Evolutionary conservation across 805 yeast genomes (phyloP), one percentile per base, ranked within the genome.

Genomic region (Kazachstania bromeliacearum): DNA sequence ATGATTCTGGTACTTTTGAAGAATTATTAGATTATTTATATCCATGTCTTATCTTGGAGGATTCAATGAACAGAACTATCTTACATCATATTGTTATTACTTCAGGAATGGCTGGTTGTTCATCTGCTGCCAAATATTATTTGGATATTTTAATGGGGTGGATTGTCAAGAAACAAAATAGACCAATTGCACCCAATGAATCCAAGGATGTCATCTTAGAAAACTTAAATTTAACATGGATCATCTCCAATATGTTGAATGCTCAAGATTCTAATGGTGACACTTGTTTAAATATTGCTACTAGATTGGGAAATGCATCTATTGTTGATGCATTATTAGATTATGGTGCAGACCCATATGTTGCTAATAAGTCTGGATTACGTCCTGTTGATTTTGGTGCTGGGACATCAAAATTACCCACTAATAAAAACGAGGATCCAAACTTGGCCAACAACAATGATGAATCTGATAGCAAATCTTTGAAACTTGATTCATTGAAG

Each of bases 181-280:
- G 58, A 31, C 17, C 41, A 10, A 31, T 39, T 19, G 42, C 43
- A 12, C 39, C 39, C 7, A 33, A 31, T 2, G 39, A 38, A 16
- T 35, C 61, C 4, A 64, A 70, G 19, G 79, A 78, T 2, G 31
- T 60, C 1, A 57, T 59, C 14, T 49, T 75, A 34, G 65, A 73
- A 12, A 59, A 65, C 19, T 66, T 71, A 28, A 62, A 66, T 13
- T 62, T 82, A 18, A 70, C 73, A 8, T 65, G 70, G 51, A 75
- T 80, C 45, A 77, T 80, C 64, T 64, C 71, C 13, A 74, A 77
- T 33, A 73, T 92, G 47, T 79, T 89, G 36, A 89, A 92, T 55
- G 81, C 82, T n/a, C 84, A 80, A 44, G 98, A 92, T 61, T 67
- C 76, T 37, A 88, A 88, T 50, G 98, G 98, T 18, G 96, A 92